These are phyloP conservation scores for Flueggea neowawraea DNA, from an alignment of 441 rosid genomes.

Conservation along the genomic window DNA sequence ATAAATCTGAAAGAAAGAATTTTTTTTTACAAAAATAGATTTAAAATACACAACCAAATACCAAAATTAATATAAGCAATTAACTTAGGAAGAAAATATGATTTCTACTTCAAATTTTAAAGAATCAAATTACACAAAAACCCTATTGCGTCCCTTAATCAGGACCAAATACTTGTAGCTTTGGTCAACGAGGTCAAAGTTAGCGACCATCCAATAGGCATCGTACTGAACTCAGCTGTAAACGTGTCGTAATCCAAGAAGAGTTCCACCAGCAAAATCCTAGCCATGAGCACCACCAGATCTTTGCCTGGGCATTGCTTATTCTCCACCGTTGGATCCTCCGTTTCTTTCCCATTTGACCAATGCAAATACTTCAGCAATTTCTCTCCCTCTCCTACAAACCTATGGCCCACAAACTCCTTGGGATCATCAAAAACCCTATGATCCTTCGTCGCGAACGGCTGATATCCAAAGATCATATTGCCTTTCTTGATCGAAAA, in stretches of 20 bases:
- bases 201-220: constrained; percentile 44
- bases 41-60: too few species aligned
- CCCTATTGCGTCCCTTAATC: neutral
- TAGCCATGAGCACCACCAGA: constrained; percentile 52
- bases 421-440: constrained; percentile 44
- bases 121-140: too few species aligned
- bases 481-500: constrained; percentile 59
- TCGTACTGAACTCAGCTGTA: constrained; percentile 35
- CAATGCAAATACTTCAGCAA: constrained; percentile 56
- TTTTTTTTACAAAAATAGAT: too few species aligned
- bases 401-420: constrained; percentile 58
- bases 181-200: constrained; percentile 53
- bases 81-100: too few species aligned
- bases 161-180: constrained; percentile 9
- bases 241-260: constrained; percentile 81
- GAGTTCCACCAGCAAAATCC: constrained; percentile 49
- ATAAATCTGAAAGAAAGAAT: too few species aligned
- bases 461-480: constrained; percentile 62
- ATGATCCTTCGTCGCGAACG: constrained; percentile 62
- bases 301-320: constrained; percentile 84
- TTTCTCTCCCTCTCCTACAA: constrained; percentile 66
- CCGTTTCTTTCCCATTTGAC: constrained; percentile 79
- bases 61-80: too few species aligned
- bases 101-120: too few species aligned
- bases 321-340: constrained; percentile 44